Evolutionary conservation across 345 rosid genomes (phyloP).

Genomic region (Firmiana major): DNA sequence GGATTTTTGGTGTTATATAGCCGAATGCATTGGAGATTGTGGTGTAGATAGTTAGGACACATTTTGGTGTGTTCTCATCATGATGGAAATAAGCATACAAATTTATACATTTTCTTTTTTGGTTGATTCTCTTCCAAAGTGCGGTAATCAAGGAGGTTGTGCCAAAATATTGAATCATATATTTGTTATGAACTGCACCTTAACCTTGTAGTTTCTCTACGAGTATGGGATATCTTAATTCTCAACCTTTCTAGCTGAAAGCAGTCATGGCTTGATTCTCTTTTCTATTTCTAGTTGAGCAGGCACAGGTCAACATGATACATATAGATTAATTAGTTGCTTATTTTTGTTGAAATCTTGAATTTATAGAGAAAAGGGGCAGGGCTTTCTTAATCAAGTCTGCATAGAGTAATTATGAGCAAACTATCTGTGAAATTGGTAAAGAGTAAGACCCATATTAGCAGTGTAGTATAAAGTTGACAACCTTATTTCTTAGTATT

Average conservation of each 20-base stretch:
- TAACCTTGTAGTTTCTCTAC: not conserved
- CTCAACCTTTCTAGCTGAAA: not conserved
- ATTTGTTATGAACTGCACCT: not conserved
- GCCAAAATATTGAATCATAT: not conserved
- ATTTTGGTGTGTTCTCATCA: not conserved
- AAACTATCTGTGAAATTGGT: not conserved
- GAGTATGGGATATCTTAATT: not conserved
- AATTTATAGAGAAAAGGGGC: not conserved
- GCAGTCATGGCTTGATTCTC: not conserved
- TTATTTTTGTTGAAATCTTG: not conserved
- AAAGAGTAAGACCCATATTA: not conserved
- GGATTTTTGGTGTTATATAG: not conserved
- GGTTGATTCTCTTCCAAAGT: not conserved
- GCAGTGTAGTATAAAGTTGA: not conserved
- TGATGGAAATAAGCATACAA: not conserved
- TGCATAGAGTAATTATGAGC: not conserved
- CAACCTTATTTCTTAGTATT: not conserved
- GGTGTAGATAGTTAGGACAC: not conserved
- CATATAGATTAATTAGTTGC: not conserved
- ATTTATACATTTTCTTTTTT: not conserved
- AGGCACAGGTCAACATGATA: not conserved
- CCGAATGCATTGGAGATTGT: not conserved
- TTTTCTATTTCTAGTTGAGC: not conserved
- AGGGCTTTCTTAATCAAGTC: not conserved
- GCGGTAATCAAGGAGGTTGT: not conserved